Percentiles rank a stretch among this genome's conserved stretches.
These are phyloP conservation scores for Fusarium sp. DNA, from an alignment of 2,329 filamentous ascomycete genomes.

Conservation along the genomic window DNA sequence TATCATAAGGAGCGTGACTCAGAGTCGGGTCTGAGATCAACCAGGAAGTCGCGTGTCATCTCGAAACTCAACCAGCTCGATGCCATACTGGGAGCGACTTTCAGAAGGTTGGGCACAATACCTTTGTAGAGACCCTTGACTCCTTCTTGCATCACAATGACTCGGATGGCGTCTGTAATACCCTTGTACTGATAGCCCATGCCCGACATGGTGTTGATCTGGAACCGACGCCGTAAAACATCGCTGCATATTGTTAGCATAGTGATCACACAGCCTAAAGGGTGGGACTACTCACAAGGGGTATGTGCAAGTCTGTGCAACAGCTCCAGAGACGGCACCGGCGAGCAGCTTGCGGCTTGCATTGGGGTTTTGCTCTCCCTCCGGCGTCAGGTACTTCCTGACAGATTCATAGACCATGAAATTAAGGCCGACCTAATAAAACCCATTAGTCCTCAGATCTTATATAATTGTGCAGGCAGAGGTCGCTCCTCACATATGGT, in stretches of 20 bases:
- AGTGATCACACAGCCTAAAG: conserved; percentile 41
- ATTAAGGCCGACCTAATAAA: conserved; percentile 84
- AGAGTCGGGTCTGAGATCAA: conserved; percentile 68
- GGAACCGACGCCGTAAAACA: conserved; percentile 91
- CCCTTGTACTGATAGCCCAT: conserved; percentile 97
- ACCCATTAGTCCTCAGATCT: conserved; percentile 14
- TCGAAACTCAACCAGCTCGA: conserved; percentile 99
- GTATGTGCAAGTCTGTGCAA: conserved; percentile 98
- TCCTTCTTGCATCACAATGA: conserved; percentile 88
- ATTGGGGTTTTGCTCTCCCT: conserved; percentile 86
- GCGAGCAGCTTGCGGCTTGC: conserved; percentile 86
- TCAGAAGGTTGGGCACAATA: conserved; percentile 93
- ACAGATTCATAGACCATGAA: conserved; percentile 98
- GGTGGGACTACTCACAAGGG: conserved; percentile 78
- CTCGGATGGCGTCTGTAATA: conserved; percentile 83
- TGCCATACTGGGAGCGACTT: conserved; percentile 98
- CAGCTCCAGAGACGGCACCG: conserved; percentile 93
- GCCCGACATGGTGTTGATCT: conserved; percentile 99
- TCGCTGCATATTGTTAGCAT: conserved; percentile 67
- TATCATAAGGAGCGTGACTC: conserved; percentile 48
- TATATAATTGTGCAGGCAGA: not conserved
- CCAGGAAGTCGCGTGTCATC: conserved; percentile 87
- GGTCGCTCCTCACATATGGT: conserved; percentile 77
- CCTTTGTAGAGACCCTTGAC: conserved; percentile 92
- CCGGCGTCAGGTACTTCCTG: conserved; percentile 84